phyloP scores from a whole-genome alignment of 176 grass and related monocot species.

The Calamus simplicifolius region DNA sequence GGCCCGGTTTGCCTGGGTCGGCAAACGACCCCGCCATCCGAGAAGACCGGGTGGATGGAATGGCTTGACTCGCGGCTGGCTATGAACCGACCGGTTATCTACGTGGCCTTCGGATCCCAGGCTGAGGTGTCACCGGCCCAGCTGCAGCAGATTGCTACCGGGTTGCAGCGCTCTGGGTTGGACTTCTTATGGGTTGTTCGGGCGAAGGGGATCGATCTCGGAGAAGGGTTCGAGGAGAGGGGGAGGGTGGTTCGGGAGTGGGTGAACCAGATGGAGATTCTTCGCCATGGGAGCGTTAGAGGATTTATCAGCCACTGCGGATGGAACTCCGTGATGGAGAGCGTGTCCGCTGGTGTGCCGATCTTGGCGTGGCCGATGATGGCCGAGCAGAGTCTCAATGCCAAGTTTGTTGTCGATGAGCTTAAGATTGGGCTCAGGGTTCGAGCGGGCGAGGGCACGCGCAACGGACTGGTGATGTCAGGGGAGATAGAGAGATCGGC shows the following conservation, averaged over 20 bases:
- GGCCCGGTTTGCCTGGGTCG: slow-evolving; percentile 35
- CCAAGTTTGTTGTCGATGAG: slow-evolving; percentile 31
- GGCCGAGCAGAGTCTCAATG: slow-evolving; percentile 38
- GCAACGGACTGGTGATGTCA: slow-evolving; percentile 2
- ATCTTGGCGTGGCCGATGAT: slow-evolving; percentile 50
- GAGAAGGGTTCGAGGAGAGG: slow-evolving; percentile 10
- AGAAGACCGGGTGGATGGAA: neutral
- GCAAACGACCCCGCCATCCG: neutral
- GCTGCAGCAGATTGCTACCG: slow-evolving; percentile 26
- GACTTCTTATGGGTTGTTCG: slow-evolving; percentile 54
- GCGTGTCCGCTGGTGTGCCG: slow-evolving; percentile 18
- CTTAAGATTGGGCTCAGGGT: slow-evolving; percentile 29
- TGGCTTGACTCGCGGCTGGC: slow-evolving; percentile 40
- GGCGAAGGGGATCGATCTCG: slow-evolving; percentile 12
- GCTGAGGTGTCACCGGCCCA: slow-evolving; percentile 23
- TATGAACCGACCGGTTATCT: slow-evolving; percentile 33
- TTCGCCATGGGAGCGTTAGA: slow-evolving; percentile 11
- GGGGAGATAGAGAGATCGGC: slow-evolving; percentile 13
- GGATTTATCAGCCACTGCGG: slow-evolving; percentile 46
- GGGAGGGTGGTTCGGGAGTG: slow-evolving; percentile 18
- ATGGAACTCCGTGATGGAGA: slow-evolving; percentile 50
- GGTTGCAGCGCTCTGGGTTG: slow-evolving; percentile 25
- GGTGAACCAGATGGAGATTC: slow-evolving; percentile 21
- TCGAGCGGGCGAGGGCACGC: slow-evolving; percentile 15
- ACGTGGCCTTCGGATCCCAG: slow-evolving; percentile 53